A percentile compares a stretch with the other conserved stretches of the same genome.
Evolutionary conservation across 2,329 filamentous ascomycete genomes (phyloP).

Genomic region (Coniochaeta sp.): DNA sequence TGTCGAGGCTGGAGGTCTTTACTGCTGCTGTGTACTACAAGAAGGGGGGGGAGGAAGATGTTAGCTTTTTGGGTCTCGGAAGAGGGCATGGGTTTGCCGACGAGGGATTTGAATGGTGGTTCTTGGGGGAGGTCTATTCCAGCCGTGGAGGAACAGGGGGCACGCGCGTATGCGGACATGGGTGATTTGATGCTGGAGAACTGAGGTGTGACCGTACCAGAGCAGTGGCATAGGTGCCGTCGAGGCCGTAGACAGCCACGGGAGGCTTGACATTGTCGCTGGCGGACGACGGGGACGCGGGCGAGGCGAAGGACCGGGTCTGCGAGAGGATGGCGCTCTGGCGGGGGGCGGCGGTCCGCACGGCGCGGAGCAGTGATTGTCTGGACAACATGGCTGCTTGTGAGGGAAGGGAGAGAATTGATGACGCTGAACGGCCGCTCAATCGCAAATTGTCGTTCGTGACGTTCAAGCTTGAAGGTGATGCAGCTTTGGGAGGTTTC

Average conservation of each 20-base stretch:
- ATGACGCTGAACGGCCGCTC: slow-evolving; percentile 9
- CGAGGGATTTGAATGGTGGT: background rate
- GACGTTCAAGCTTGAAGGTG: slow-evolving; percentile 23
- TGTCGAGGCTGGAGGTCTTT: slow-evolving; percentile 80
- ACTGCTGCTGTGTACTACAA: slow-evolving; percentile 95
- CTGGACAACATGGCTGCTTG: slow-evolving; percentile 48
- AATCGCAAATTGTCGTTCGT: slow-evolving; percentile 9
- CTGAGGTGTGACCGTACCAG: slow-evolving; percentile 59
- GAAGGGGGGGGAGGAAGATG: background rate
- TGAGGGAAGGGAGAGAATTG: slow-evolving; percentile 14
- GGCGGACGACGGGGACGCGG: slow-evolving; percentile 51
- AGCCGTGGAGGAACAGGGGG: no score
- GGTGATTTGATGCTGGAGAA: background rate
- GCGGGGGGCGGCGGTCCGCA: slow-evolving; percentile 47
- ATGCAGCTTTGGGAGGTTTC: slow-evolving; percentile 19
- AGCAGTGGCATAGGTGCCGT: slow-evolving; percentile 97
- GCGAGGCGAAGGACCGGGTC: slow-evolving; percentile 69
- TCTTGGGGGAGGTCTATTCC: background rate
- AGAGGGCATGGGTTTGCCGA: no score
- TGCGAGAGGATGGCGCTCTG: slow-evolving; percentile 51
- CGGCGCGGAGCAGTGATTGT: slow-evolving; percentile 48
- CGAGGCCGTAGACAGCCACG: slow-evolving; percentile 85
- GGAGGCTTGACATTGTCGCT: slow-evolving; percentile 70
- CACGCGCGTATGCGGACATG: background rate
- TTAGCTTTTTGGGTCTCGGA: background rate